phyloP scores from a whole-genome alignment of 1,139 yeast species.

The Hyphopichia fennica region DNA sequence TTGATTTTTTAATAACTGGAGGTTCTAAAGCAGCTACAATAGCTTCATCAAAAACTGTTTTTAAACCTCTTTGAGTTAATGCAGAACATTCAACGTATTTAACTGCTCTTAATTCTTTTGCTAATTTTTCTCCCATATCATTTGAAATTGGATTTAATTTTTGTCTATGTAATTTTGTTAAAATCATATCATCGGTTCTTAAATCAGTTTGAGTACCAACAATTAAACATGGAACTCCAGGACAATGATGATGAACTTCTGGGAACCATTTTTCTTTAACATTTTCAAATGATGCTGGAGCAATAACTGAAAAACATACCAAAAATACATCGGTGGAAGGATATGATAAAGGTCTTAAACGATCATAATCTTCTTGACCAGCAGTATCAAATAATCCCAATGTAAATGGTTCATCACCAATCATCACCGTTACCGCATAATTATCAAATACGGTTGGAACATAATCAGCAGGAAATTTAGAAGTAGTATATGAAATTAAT shows the following conservation, averaged over 20 bases:
- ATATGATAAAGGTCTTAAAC: constrained; percentile 92
- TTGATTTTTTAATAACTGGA: constrained; percentile 79
- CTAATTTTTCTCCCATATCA: constrained; percentile 89
- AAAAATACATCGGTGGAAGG: constrained; percentile 96
- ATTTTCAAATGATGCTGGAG: constrained; percentile 97
- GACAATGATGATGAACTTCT: constrained; percentile 97
- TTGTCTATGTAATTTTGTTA: constrained; percentile 87
- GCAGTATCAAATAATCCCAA: constrained; percentile 97
- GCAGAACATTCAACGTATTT: constrained; percentile 98
- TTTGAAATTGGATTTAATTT: constrained; percentile 82
- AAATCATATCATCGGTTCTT: constrained; percentile 87
- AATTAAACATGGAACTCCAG: constrained; percentile 93
- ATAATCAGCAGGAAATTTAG: constrained; percentile 84
- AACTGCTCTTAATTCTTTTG: constrained; percentile 91
- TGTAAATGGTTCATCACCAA: constrained; percentile 97
- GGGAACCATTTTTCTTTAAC: constrained; percentile 99
- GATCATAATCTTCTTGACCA: constrained; percentile 98
- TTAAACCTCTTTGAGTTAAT: constrained; percentile 93
- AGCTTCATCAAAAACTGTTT: constrained; percentile 95
- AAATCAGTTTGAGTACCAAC: constrained; percentile 96
- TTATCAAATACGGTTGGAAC: constrained; percentile 93
- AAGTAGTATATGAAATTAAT: constrained; percentile 85
- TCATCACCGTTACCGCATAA: constrained; percentile 97
- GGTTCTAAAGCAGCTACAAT: constrained; percentile 95
- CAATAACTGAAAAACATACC: constrained; percentile 91